Evolutionary conservation across 2,329 filamentous ascomycete genomes (phyloP).

Genomic region (Alternaria panax): DNA sequence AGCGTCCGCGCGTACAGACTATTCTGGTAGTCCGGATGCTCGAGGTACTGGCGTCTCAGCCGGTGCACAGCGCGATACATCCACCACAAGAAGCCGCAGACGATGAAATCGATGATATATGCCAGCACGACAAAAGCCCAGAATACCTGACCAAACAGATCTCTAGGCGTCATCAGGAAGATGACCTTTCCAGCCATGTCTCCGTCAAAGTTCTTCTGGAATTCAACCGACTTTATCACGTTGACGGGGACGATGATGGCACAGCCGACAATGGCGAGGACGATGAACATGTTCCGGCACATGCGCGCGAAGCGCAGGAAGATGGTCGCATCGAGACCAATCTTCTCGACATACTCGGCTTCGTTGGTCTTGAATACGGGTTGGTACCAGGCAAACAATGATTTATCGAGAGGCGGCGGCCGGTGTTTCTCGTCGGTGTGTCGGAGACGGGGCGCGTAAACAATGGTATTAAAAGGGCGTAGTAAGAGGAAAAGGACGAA

Average conservation of each 20-base stretch:
- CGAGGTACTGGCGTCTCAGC: constrained; percentile 80
- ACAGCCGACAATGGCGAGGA: constrained; percentile 75
- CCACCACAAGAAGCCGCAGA: constrained; percentile 85
- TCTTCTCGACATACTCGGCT: constrained; percentile 75
- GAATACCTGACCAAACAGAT: constrained; percentile 57
- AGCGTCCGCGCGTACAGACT: constrained; percentile 78
- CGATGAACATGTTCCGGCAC: constrained; percentile 88
- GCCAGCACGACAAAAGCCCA: constrained; percentile 68
- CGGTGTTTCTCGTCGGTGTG: constrained; percentile 90
- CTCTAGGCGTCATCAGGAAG: constrained; percentile 53
- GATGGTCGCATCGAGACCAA: constrained; percentile 89
- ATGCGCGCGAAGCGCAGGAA: constrained; percentile 90
- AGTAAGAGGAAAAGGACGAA: constrained; percentile 85
- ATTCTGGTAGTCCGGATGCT: constrained; percentile 84
- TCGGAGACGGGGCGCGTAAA: constrained; percentile 94
- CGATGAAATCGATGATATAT: constrained; percentile 74
- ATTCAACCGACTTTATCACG: constrained; percentile 48
- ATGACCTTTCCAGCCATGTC: constrained; percentile 18
- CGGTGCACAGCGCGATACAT: constrained; percentile 80
- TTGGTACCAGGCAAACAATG: constrained; percentile 85
- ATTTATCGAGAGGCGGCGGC: constrained; percentile 84
- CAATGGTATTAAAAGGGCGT: constrained; percentile 87
- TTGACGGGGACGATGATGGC: constrained; percentile 84
- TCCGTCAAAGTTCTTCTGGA: constrained; percentile 18
- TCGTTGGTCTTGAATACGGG: constrained; percentile 83